phyloP scores from a whole-genome alignment of 2,329 filamentous ascomycete species.

The Graphiopsis chlorocephala region DNA sequence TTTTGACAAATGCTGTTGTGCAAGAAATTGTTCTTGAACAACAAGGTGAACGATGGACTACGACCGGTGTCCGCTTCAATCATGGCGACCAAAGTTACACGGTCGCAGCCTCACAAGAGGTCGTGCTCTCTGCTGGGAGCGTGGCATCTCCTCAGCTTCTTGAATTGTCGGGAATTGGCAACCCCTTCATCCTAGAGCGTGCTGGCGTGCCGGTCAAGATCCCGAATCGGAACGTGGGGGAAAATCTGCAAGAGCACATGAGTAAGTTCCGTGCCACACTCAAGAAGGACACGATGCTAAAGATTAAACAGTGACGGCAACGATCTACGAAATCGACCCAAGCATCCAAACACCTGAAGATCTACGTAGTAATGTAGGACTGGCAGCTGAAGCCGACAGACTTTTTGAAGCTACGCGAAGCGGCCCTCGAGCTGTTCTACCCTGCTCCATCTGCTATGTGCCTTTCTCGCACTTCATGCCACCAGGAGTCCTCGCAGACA shows the following conservation, averaged over 20 bases:
- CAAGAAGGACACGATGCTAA: no score
- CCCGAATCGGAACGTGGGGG: constrained; percentile 53
- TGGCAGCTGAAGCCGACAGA: not conserved
- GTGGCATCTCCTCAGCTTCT: constrained; percentile 57
- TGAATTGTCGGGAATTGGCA: constrained; percentile 62
- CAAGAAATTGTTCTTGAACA: not conserved
- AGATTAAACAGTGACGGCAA: not conserved
- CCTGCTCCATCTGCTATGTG: constrained; percentile 38
- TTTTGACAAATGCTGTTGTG: not conserved
- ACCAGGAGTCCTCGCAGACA: not conserved
- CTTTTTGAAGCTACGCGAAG: constrained; percentile 19
- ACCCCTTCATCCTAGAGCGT: constrained; percentile 45
- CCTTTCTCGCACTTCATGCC: not conserved
- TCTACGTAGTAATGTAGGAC: not conserved
- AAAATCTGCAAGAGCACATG: constrained; percentile 44
- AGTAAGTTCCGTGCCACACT: not conserved
- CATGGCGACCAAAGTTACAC: not conserved
- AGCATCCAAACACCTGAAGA: not conserved
- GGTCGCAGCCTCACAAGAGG: constrained; percentile 41
- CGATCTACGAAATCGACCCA: constrained; percentile 5
- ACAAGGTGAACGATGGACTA: not conserved
- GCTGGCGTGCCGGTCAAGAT: constrained; percentile 48
- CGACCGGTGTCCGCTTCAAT: not conserved
- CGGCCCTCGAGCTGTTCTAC: constrained; percentile 19
- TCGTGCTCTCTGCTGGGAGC: constrained; percentile 53